These are phyloP conservation scores for Sorghum bicolor DNA, from an alignment of 176 grass and related monocot species.

Conservation along the genomic window DNA sequence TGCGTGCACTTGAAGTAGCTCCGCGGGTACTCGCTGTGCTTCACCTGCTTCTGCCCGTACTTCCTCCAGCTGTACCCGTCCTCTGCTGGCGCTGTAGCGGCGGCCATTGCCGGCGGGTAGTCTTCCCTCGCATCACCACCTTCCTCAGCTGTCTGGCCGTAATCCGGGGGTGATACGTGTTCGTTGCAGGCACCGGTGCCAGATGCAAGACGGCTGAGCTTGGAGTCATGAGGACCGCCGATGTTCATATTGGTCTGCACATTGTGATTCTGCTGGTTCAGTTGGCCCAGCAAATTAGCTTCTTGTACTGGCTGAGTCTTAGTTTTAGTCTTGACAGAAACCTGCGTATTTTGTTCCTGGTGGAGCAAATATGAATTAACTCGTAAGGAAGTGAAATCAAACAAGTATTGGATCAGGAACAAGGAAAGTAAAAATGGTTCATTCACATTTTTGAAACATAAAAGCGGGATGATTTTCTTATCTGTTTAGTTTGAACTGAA, in stretches of 20 bases:
- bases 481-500: neutral
- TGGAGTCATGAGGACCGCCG: slow-evolving; percentile 3
- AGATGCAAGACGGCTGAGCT: slow-evolving; percentile 16
- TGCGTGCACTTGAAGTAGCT: slow-evolving; percentile 99
- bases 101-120: slow-evolving; percentile 7
- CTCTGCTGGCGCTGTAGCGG: slow-evolving; percentile 36
- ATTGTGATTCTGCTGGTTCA: slow-evolving; percentile 25
- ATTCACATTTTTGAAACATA: neutral
- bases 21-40: slow-evolving; percentile 87
- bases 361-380: neutral
- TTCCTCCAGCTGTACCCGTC: slow-evolving; percentile 97
- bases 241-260: slow-evolving; percentile 15
- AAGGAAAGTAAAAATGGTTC: neutral
- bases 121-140: slow-evolving; percentile 5
- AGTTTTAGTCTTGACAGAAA: slow-evolving; percentile 33
- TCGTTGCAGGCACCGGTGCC: slow-evolving; percentile 1
- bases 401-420: neutral
- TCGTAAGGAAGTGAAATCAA: neutral
- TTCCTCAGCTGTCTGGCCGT: neutral
- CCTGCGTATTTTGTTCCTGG: slow-evolving; percentile 3
- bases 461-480: neutral
- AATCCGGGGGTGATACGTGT: slow-evolving; percentile 16
- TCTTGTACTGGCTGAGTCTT: slow-evolving; percentile 17
- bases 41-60: slow-evolving; percentile 98
- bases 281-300: neutral